Evolutionary conservation across 1,284 basidiomycete species (phyloP), one percentile per base, ranked within the genome.

Genomic region (Ganoderma sp.): DNA sequence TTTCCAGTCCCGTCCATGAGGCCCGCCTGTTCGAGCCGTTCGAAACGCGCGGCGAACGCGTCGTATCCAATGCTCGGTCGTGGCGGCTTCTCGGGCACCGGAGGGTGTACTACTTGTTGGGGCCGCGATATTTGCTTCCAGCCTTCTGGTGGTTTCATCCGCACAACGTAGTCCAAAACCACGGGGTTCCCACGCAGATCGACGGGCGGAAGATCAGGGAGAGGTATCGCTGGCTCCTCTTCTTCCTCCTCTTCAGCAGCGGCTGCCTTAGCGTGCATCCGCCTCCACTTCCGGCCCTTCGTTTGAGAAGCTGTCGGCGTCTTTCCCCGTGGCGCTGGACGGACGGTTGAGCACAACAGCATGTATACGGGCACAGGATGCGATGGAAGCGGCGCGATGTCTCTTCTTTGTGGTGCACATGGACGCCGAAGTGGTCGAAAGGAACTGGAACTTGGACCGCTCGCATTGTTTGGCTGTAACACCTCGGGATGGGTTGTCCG

Each of bases 61-160:
- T 54, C 41, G 67, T 72, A 76, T 14, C 75, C 73, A 34, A 74
- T 71, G 56, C 71, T 73, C 39, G 59, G 61, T 9, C 73, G 73
- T 10, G 71, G 69, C 19, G 63, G 56, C 48, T 59, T 50, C 59
- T 72, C 70, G 10, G 45, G 64, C 12, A 70, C 43, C 1, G 68
- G 69, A 10, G 73, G 70, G 12, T 67, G 28, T 14, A 52, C 14
- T 50, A 75, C 48, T 32, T 66, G 67, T 54, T 73, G 72, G 12
- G 74, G 75, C 1, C 73, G 69, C 42, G 75, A 69, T n/a, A 72
- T 70, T 66, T 72, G 74, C 56, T 65, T 41, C 28, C n/a, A 66
- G 0, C 67, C 64, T 57, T 74, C 69, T 6, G 68, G 69, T 3
- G 67, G 67, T 48, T 69, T 73, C 15, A 56, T 66, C 37, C 65